A percentile compares a stretch with the other conserved stretches of the same genome.
phyloP scores from a whole-genome alignment of 2,329 filamentous ascomycete genomes.

The Sporothrix pseudoabietina region DNA sequence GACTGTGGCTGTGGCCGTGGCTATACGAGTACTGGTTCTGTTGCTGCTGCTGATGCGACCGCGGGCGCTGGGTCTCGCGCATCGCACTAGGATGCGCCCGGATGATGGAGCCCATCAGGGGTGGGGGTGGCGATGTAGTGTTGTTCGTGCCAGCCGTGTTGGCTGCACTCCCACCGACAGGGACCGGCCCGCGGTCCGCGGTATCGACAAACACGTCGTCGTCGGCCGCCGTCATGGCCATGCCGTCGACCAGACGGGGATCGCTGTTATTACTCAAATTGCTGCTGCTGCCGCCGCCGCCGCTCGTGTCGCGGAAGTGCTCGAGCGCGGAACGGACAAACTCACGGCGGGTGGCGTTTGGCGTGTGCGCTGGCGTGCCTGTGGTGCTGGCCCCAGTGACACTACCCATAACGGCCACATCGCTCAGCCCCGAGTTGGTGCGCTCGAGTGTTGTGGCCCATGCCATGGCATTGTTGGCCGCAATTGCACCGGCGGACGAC shows the following conservation, averaged over 20 bases:
- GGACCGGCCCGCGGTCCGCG: slow-evolving; percentile 60
- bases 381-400: slow-evolving; percentile 31
- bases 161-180: slow-evolving; percentile 42
- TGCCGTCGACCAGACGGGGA: slow-evolving; percentile 67
- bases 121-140: not conserved
- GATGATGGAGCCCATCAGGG: slow-evolving; percentile 35
- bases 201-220: slow-evolving; percentile 65
- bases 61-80: slow-evolving; percentile 42
- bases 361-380: slow-evolving; percentile 7
- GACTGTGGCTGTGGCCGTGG: not conserved
- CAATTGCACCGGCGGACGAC: slow-evolving; percentile 40
- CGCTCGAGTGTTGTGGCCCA: slow-evolving; percentile 51
- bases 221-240: slow-evolving; percentile 50
- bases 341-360: slow-evolving; percentile 18
- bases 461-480: slow-evolving; percentile 25
- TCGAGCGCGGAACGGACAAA: slow-evolving; percentile 27
- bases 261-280: slow-evolving; percentile 43
- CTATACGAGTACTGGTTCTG: slow-evolving; percentile 29
- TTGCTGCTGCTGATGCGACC: slow-evolving; percentile 40
- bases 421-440: slow-evolving; percentile 56
- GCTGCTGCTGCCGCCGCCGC: slow-evolving; percentile 27
- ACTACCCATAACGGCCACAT: slow-evolving; percentile 43
- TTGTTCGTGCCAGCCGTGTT: not conserved
- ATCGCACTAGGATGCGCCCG: slow-evolving; percentile 45
- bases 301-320: slow-evolving; percentile 20